Evolutionary conservation across 164 flowering plant species (phyloP), one percentile per base, ranked within the genome.

Genomic region (Magnolia officinalis): DNA sequence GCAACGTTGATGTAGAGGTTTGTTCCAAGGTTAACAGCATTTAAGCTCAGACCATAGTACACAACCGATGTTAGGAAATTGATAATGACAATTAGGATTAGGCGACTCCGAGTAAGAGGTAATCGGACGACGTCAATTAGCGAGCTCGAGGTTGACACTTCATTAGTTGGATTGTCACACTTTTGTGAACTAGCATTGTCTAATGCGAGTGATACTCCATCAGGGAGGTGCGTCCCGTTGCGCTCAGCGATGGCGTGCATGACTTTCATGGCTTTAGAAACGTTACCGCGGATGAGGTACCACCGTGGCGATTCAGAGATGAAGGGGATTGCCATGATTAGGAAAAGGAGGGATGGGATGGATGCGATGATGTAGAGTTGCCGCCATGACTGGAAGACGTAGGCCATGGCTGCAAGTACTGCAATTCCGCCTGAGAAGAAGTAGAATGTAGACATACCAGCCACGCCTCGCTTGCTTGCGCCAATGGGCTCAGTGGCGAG

Each of bases 401-500:
- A 93, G 10, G 98, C 98, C 6, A 89, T 83, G 51, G 84, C 94
- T 1, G 97, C 80, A 18, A 93, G 91, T 0, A 87, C 24, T 0
- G 92, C 96, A 6, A 93, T 93, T 9, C 98, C 98, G 0, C 66
- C 52, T 0, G 99, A 95, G 88, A 95, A 95, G 86, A 95, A 93
- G 85, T 92, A 93, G 87, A 95, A 95, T 3, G 96, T 88, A 50
- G 96, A 95, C 99, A 95, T 92, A 24, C 99, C 99, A 6, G 89
- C 98, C 0, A 74, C 69, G 6, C 99, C 99, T 0, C 98, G 94
- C 81, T 83, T 87, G 4, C 87, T 58, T 8, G 93, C 94, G 24
- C 98, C 98, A 0, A 95, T 70, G 16, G 99, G 97, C 68, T 95
- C 98, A 8, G 95, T 92, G 73, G 98, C 88, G 0, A 95, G 91